Base-by-base conservation (phyloP, 345 rosid genomes). In the Rhizophora mangle region DNA sequence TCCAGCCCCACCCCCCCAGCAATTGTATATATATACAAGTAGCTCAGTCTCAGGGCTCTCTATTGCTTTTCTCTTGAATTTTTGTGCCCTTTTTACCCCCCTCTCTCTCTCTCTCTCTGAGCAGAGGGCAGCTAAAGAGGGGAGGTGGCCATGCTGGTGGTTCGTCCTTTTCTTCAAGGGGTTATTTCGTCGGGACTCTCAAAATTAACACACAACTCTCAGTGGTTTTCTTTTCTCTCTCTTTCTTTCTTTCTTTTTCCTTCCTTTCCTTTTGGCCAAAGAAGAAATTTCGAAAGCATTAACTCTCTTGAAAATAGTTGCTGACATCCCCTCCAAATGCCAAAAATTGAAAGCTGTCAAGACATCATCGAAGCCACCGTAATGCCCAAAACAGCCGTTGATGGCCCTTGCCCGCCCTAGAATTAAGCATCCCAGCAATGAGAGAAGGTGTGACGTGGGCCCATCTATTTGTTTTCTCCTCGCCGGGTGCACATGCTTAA, bases 301-400 rank as follows among this genome's bases (percentile, higher is more conserved):
- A 30, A 47, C 27, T 21, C 29, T 13, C 49, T 53, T 21, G 58
- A 26, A 19, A 65, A 29, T 47, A 46, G 60, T 63, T 63, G 80
- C 49, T 68, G 81, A 77, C 77, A 70, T 70, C 55, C 46, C 63
- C 76, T 82, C 58, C 72, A 76, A 73, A 74, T 76, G 81, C 74
- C 77, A 73, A 73, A 73, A 65, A 68, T 52, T 62, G 47, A 73
- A 71, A 76, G 72, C 80, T 78, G 79, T 76, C 76, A 72, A 71
- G 72, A 72, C 77, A 81, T 72, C 68, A 72, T 57, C 74, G 52
- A 77, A 11, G 49, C 55, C 68, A 58, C 13, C 31, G 59, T 64
- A 61, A 29, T 54, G 55, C 51, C 82, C 27, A 65, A 68, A 69
- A 36, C 47, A 65, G 5, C 80, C 64, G 32, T 62, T 60, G 39